Evolutionary conservation across 2,329 filamentous ascomycete species (phyloP).

Genomic region (Emydomyces testavorans): DNA sequence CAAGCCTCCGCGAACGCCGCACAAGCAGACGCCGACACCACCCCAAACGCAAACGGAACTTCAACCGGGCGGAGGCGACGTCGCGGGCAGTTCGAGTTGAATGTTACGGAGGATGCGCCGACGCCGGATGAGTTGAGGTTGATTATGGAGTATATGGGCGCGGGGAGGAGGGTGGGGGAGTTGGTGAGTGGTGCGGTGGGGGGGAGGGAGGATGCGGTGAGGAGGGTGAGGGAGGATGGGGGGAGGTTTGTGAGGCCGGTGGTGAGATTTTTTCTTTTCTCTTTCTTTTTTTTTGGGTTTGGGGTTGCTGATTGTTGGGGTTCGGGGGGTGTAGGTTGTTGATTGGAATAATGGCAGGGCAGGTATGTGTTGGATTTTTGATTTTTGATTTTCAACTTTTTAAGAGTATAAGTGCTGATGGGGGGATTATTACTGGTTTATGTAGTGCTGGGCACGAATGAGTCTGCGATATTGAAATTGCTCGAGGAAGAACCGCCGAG

Average conservation of each 20-base stretch:
- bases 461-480: constrained; percentile 82
- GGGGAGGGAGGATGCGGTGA: constrained; percentile 65
- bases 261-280: constrained; percentile 42
- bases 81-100: constrained; percentile 65
- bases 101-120: constrained; percentile 67
- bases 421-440: constrained; percentile 3
- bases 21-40: constrained; percentile 56
- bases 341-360: constrained; percentile 91
- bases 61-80: constrained; percentile 31
- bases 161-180: constrained; percentile 45
- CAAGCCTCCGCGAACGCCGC: constrained; percentile 60
- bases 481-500: constrained; percentile 6
- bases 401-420: background rate
- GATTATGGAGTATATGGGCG: constrained; percentile 70
- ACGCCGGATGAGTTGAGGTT: constrained; percentile 72
- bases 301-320: constrained; percentile 3
- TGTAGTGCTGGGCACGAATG: constrained; percentile 57
- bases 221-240: constrained; percentile 59
- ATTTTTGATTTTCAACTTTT: background rate
- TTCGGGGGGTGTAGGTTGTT: too few relatives aligned
- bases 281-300: constrained; percentile 5
- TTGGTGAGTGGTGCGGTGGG: constrained; percentile 66
- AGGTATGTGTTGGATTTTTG: constrained; percentile 33
- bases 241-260: constrained; percentile 62
- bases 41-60: constrained; percentile 48